A percentile compares a stretch with the other conserved stretches of the same genome.
Conservation (phyloP, 306 rosid species). For the Fragaria ananassa region DNA sequence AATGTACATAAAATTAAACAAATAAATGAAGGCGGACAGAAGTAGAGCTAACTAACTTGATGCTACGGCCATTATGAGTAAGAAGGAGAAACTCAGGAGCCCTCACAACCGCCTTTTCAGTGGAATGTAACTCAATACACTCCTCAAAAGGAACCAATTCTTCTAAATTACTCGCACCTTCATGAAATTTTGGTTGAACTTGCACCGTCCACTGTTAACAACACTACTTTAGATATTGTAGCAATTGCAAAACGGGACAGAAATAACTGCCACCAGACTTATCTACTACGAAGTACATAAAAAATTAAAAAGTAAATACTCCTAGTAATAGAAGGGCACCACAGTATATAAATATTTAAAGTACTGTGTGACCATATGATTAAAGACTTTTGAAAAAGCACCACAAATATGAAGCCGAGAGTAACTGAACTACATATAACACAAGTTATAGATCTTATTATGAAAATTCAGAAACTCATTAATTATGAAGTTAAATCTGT, state of each 20-base stretch:
- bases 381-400: neutral
- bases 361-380: neutral
- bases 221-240: conserved; percentile 4
- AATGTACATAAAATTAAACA: neutral
- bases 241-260: neutral
- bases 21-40: conserved; percentile 12
- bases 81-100: conserved; percentile 80
- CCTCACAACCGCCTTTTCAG: conserved; percentile 65
- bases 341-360: neutral
- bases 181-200: conserved; percentile 84
- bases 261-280: neutral
- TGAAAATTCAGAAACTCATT: conserved; percentile 25
- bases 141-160: conserved; percentile 96
- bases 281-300: neutral
- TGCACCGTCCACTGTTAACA: conserved; percentile 82
- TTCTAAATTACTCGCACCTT: conserved; percentile 78
- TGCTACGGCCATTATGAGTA: conserved; percentile 88
- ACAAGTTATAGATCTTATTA: neutral
- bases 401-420: neutral
- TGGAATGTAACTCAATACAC: conserved; percentile 72
- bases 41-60: conserved; percentile 64
- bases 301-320: neutral
- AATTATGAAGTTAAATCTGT: neutral
- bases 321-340: neutral
- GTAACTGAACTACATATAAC: neutral